Evolutionary conservation across 1,284 basidiomycete genomes (phyloP).

Genomic region (Austroboletus novae-zelandiae): DNA sequence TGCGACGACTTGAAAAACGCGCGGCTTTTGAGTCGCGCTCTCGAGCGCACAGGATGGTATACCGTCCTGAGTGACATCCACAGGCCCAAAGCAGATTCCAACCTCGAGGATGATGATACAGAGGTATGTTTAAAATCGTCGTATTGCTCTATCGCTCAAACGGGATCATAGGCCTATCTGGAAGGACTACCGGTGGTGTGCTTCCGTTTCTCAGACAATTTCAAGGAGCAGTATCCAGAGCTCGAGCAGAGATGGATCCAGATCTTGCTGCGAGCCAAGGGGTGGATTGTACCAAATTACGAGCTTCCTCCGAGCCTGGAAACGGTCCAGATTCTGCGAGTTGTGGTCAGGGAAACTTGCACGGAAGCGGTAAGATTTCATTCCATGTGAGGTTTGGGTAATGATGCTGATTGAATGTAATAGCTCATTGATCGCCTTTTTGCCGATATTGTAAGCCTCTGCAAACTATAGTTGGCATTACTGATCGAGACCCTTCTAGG

Average conservation of each 20-base stretch:
- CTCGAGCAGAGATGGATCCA: slow-evolving; percentile 91
- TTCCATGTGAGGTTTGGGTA: neutral
- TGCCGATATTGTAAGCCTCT: slow-evolving; percentile 52
- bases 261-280: slow-evolving; percentile 69
- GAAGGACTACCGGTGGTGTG: slow-evolving; percentile 89
- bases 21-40: slow-evolving; percentile 79
- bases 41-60: slow-evolving; percentile 81
- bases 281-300: slow-evolving; percentile 90
- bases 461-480: neutral
- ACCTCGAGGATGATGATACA: slow-evolving; percentile 47
- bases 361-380: slow-evolving; percentile 47
- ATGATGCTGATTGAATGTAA: slow-evolving; percentile 12
- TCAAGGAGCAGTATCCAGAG: slow-evolving; percentile 67
- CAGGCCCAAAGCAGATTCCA: slow-evolving; percentile 33
- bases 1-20: slow-evolving; percentile 82
- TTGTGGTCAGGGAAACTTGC: slow-evolving; percentile 80
- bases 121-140: slow-evolving; percentile 43
- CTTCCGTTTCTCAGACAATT: slow-evolving; percentile 85
- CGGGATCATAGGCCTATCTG: slow-evolving; percentile 51
- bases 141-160: slow-evolving; percentile 5
- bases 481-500: slow-evolving; percentile 30
- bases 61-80: slow-evolving; percentile 75
- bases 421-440: slow-evolving; percentile 65
- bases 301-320: slow-evolving; percentile 73
- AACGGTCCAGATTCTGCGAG: slow-evolving; percentile 77